Evolutionary conservation across 2,329 filamentous ascomycete genomes (phyloP).

Genomic region (Dothistroma septosporum): DNA sequence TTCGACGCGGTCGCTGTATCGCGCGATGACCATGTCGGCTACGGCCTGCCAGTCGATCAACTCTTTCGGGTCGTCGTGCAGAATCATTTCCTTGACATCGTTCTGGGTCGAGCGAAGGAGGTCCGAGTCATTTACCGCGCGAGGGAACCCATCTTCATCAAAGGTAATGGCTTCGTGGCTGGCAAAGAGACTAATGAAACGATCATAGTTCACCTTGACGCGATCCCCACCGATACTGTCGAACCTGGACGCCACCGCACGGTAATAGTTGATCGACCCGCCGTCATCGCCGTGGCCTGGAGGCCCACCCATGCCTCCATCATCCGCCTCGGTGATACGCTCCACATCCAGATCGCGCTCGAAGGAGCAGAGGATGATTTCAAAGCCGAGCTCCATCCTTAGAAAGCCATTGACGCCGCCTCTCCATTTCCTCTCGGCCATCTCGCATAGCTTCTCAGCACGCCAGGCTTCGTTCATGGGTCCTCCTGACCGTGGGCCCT

Average conservation of each 20-base stretch:
- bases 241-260: constrained; percentile 42
- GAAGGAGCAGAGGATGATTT: constrained; percentile 66
- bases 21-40: constrained; percentile 60
- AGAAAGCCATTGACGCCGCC: constrained; percentile 58
- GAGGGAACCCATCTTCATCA: constrained; percentile 34
- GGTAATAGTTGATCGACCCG: constrained; percentile 33
- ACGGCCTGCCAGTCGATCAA: constrained; percentile 62
- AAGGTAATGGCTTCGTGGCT: constrained; percentile 38
- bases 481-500: constrained; percentile 8
- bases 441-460: constrained; percentile 53
- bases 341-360: constrained; percentile 38
- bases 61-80: constrained; percentile 27
- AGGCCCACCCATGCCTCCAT: constrained; percentile 11
- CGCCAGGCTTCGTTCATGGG: constrained; percentile 49
- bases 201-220: constrained; percentile 46
- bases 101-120: constrained; percentile 38
- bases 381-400: constrained; percentile 66
- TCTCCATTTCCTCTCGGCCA: constrained; percentile 50
- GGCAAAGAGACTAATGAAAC: constrained; percentile 47
- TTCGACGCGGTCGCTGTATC: constrained; percentile 57
- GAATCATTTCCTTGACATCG: constrained; percentile 46
- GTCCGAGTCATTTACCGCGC: constrained; percentile 37
- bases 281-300: constrained; percentile 11
- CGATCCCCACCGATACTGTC: constrained; percentile 43
- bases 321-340: constrained; percentile 29